Base-by-base conservation (phyloP, 768 basidiomycete genomes). In the Suillus occidentalis region DNA sequence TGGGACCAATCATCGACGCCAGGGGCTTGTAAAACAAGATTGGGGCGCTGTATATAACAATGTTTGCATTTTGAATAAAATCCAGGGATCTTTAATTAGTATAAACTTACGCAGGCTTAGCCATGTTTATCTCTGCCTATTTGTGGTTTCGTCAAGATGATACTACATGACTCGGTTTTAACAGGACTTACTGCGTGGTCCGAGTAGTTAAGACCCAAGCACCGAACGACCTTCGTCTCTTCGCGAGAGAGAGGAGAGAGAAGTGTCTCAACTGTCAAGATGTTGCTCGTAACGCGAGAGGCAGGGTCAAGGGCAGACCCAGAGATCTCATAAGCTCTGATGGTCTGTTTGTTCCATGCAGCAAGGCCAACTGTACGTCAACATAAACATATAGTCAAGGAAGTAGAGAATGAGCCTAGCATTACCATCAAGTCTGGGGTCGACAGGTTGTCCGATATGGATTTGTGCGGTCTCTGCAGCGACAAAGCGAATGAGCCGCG, bases 11-110 rank as follows among this genome's bases (percentile, higher is more conserved):
- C 58, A 94, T 81, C 18, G 89, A 80, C 1, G 84, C 82, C 4
- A 84, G 75, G 39, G 92, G 92, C 75, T 94, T 94, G 76, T 90
- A 91, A 79, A 94, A 94, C 6, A 94, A 77, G 52, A 91, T 79
- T 0, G 92, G 92, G 63, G 85, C 86, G 6, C 89, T 91, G 65
- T 1, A 49, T 14, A 36, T 10, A 3, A 28, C 10, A 22, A 34
- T 25, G 39, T 47, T 43, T 34, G 42, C 6, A 36, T n/a, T 55
- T 55, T 39, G 49, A 60, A 58, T 7, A 6, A 45, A 13, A 66
- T 36, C 13, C 16, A n/a, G 25, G 39, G 8, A 40, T 39, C 28
- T 40, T 43, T 37, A 45, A 20, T 39, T 25, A 14, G 18, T 36
- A 34, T 25, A 62, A 20, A 77, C 84, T 64, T 75, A 91, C 90